Evolutionary conservation across 208 protist species (phyloP).

Genomic region (Sergeia podlipaevii): DNA sequence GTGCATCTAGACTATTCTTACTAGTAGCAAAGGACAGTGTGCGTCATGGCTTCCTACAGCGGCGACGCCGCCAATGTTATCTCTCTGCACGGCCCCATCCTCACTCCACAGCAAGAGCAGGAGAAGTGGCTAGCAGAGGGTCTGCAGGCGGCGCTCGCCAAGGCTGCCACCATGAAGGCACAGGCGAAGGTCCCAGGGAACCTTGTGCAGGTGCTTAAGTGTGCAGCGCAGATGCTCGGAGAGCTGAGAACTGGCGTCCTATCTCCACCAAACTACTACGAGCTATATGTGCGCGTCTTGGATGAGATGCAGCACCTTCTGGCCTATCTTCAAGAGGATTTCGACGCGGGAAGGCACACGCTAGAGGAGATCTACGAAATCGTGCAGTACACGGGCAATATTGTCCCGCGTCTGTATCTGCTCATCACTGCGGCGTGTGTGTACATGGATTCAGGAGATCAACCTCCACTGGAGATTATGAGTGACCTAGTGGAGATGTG

Average conservation of each 20-base stretch:
- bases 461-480: conserved; percentile 93
- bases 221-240: conserved; percentile 87
- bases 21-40: too few relatives aligned
- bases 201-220: conserved; percentile 88
- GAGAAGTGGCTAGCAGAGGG: conserved; percentile 87
- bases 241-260: conserved; percentile 95
- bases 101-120: conserved; percentile 89
- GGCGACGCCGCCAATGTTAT: too few relatives aligned
- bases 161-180: conserved; percentile 75
- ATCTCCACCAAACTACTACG: conserved; percentile 98
- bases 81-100: conserved; percentile 46
- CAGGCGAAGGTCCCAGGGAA: conserved; percentile 48
- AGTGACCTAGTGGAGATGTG: conserved; percentile 99
- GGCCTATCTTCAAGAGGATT: conserved; percentile 85
- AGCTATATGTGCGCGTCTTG: conserved; percentile 95
- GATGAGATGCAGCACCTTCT: conserved; percentile 90
- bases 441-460: conserved; percentile 92
- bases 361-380: conserved; percentile 96
- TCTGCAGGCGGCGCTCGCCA: conserved; percentile 55
- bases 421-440: conserved; percentile 95
- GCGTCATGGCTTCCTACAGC: too few relatives aligned
- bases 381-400: conserved; percentile 97
- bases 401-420: conserved; percentile 98
- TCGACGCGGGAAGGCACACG: conserved; percentile 19
- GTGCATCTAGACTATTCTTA: too few relatives aligned